Percentiles rank a stretch among this genome's conserved stretches.
phyloP scores from a whole-genome alignment of 164 flowering plant species.

The Tetracentron sinense region DNA sequence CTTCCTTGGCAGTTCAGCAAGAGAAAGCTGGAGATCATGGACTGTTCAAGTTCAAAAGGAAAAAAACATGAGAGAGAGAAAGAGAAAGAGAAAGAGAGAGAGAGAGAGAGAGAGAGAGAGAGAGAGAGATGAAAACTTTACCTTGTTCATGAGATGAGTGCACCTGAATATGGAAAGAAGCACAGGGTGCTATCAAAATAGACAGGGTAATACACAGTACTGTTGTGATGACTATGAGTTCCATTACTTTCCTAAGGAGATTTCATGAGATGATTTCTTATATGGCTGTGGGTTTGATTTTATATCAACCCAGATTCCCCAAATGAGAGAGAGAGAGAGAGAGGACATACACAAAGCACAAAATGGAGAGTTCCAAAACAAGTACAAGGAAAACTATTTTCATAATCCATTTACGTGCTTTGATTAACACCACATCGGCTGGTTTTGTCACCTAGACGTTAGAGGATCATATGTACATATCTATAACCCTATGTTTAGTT shows the following conservation, averaged over 20 bases:
- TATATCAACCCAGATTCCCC: no score
- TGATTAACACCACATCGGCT: no score
- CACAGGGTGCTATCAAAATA: constrained; percentile 15
- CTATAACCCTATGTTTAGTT: no score
- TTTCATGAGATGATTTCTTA: background rate
- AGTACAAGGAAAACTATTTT: no score
- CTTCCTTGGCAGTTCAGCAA: constrained; percentile 30
- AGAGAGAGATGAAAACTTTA: background rate
- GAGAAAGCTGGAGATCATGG: constrained; percentile 8
- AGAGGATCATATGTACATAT: no score
- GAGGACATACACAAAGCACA: no score
- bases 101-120: constrained; percentile 12
- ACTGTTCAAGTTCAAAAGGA: constrained; percentile 3
- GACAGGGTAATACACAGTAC: constrained; percentile 8
- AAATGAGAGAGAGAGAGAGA: no score
- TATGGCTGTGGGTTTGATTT: constrained; percentile 6
- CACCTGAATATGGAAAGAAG: constrained; percentile 17
- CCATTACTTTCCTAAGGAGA: background rate
- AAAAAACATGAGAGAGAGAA: constrained; percentile 7
- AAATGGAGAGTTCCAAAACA: no score
- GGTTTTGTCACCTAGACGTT: no score
- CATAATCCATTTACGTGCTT: no score
- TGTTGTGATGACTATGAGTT: constrained; percentile 9
- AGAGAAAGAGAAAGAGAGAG: constrained; percentile 8
- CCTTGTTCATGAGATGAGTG: constrained; percentile 16